Evolutionary conservation across 768 basidiomycete species (phyloP).

Genomic region (Fomitopsis serialis): DNA sequence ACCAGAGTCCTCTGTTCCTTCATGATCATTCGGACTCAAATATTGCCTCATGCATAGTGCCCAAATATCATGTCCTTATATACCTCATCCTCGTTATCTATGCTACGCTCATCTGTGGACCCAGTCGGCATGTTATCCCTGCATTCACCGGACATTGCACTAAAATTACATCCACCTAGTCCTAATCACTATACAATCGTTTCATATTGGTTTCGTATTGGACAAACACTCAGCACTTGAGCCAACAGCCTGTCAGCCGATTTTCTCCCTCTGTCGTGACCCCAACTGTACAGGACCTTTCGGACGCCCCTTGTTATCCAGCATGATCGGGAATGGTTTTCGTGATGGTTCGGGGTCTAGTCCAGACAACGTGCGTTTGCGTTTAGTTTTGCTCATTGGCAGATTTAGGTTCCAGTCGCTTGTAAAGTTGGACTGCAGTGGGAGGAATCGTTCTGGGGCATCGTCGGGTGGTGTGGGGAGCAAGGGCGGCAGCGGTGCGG

Average conservation of each 20-base stretch:
- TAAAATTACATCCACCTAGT: not conserved
- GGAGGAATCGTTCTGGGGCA: not conserved
- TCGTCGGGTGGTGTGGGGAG: not conserved
- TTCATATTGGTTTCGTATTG: not conserved
- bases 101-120: not conserved
- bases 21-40: not conserved
- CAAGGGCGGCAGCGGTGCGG: not conserved
- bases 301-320: not conserved
- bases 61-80: not conserved
- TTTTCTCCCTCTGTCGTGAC: not conserved
- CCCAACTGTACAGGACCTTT: constrained; percentile 4
- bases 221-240: not conserved
- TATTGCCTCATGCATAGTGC: not conserved
- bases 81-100: not conserved
- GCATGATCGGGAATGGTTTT: not conserved
- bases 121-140: constrained; percentile 4
- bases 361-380: not conserved
- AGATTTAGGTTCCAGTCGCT: constrained; percentile 5
- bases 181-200: not conserved
- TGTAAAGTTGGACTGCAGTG: not conserved
- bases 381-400: not conserved
- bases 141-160: constrained; percentile 1
- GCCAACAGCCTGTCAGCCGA: not conserved
- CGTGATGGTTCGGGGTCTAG: not conserved
- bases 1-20: not conserved